These are phyloP conservation scores for Phaseolus lunatus DNA, from an alignment of 306 rosid genomes.

Conservation along the genomic window DNA sequence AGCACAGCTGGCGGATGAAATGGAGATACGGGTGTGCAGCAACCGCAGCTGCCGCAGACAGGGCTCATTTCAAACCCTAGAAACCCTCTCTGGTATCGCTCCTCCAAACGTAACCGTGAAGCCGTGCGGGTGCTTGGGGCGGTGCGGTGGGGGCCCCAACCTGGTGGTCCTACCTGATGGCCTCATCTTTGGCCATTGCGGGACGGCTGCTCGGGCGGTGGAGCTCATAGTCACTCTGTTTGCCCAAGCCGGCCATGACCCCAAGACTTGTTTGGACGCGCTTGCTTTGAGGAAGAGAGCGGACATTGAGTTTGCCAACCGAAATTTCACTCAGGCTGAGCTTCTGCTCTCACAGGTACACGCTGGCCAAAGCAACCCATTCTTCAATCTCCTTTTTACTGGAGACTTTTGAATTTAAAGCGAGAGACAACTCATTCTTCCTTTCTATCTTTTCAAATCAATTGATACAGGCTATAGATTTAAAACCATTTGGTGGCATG, in stretches of 20 bases:
- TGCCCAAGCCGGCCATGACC: slow-evolving; percentile 24
- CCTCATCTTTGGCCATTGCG: slow-evolving; percentile 66
- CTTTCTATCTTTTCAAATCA: slow-evolving; percentile 5
- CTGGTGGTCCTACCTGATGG: slow-evolving; percentile 65
- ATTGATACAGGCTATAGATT: slow-evolving; percentile 77
- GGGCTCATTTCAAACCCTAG: slow-evolving; percentile 81
- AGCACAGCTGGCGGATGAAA: slow-evolving; percentile 51
- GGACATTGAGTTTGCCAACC: slow-evolving; percentile 49
- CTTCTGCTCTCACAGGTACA: slow-evolving; percentile 72
- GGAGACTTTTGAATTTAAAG: too few species aligned
- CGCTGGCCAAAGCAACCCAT: background rate
- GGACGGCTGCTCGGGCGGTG: slow-evolving; percentile 69
- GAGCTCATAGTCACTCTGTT: slow-evolving; percentile 59
- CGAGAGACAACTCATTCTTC: slow-evolving; percentile 8
- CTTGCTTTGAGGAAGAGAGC: slow-evolving; percentile 82
- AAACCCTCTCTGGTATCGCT: slow-evolving; percentile 66
- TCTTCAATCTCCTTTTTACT: background rate
- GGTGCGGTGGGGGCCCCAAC: slow-evolving; percentile 88
- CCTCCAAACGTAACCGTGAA: slow-evolving; percentile 69
- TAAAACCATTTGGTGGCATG: slow-evolving; percentile 77
- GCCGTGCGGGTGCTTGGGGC: slow-evolving; percentile 77
- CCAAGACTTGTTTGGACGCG: slow-evolving; percentile 69
- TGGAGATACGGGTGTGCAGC: slow-evolving; percentile 87
- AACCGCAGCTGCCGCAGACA: slow-evolving; percentile 86
- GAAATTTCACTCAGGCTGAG: slow-evolving; percentile 68